phyloP scores from a whole-genome alignment of 2,329 filamentous ascomycete species.

The Mycosphaerella sp. region DNA sequence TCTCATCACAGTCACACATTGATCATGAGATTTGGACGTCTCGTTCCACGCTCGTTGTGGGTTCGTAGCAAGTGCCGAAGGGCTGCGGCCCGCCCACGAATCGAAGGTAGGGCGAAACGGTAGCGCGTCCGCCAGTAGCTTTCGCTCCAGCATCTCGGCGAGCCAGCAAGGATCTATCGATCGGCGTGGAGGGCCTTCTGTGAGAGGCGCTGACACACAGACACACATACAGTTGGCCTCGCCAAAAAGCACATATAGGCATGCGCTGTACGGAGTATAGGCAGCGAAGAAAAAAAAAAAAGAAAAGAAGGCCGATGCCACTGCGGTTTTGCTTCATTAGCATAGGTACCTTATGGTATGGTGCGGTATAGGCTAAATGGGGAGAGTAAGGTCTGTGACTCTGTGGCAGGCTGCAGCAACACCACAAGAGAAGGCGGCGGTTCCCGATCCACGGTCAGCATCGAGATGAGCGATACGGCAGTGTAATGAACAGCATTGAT shows the following conservation, averaged over 20 bases:
- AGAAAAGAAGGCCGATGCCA: slow-evolving; percentile 10
- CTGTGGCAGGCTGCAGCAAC: too few species aligned
- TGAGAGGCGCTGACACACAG: too few species aligned
- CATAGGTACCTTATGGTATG: too few species aligned
- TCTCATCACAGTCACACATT: too few species aligned
- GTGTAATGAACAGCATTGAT: not conserved
- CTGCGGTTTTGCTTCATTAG: slow-evolving; percentile 9
- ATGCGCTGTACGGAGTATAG: not conserved
- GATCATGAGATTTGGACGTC: slow-evolving; percentile 23
- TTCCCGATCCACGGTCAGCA: too few species aligned
- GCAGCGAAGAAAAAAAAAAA: too few species aligned
- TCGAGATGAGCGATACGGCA: not conserved
- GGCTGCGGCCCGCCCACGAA: slow-evolving; percentile 17
- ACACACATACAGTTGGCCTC: too few species aligned
- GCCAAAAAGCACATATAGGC: not conserved
- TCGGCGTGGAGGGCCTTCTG: slow-evolving; percentile 9
- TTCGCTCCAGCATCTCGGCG: slow-evolving; percentile 15
- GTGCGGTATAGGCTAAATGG: too few species aligned
- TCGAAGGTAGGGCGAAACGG: slow-evolving; percentile 15
- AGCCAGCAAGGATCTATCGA: slow-evolving; percentile 17
- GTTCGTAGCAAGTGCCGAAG: slow-evolving; percentile 21
- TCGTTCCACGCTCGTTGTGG: slow-evolving; percentile 16
- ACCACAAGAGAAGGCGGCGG: too few species aligned
- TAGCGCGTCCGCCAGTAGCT: slow-evolving; percentile 10
- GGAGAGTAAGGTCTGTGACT: too few species aligned